Evolutionary conservation across 1,284 basidiomycete genomes (phyloP).

Genomic region (Cutaneotrichosporon sp.): DNA sequence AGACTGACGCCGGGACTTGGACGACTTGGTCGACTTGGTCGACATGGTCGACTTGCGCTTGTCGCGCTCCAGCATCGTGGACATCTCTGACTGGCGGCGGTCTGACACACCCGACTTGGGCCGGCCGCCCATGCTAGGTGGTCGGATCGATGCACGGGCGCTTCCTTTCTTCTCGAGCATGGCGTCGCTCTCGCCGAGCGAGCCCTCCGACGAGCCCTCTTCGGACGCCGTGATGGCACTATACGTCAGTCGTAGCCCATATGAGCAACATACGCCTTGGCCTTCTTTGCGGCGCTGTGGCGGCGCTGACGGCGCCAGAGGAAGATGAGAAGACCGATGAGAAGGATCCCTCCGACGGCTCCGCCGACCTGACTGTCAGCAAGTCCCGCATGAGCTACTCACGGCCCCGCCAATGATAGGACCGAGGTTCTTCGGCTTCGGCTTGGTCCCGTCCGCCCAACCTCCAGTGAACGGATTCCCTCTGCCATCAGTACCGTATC

Average conservation of each 20-base stretch:
- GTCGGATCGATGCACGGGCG: background rate
- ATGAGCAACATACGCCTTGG: background rate
- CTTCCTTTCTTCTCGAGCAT: background rate
- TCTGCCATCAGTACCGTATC: background rate
- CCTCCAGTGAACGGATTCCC: background rate
- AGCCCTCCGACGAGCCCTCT: background rate
- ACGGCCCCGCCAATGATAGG: background rate
- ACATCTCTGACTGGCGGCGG: background rate
- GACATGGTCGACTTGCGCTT: conserved; percentile 5
- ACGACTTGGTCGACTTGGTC: background rate
- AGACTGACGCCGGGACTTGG: background rate
- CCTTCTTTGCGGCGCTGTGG: background rate
- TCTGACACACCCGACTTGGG: background rate
- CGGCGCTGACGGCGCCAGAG: conserved; percentile 3
- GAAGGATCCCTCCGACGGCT: background rate
- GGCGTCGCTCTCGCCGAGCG: background rate
- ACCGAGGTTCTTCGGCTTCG: background rate
- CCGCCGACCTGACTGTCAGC: conserved; percentile 5
- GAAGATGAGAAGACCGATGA: background rate
- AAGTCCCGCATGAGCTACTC: background rate
- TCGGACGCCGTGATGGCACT: background rate
- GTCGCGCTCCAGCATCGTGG: background rate
- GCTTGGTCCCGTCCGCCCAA: background rate
- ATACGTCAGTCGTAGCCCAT: background rate
- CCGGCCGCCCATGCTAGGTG: background rate